Evolutionary conservation across 768 basidiomycete genomes (phyloP).

Genomic region (Chalciporus chontae): DNA sequence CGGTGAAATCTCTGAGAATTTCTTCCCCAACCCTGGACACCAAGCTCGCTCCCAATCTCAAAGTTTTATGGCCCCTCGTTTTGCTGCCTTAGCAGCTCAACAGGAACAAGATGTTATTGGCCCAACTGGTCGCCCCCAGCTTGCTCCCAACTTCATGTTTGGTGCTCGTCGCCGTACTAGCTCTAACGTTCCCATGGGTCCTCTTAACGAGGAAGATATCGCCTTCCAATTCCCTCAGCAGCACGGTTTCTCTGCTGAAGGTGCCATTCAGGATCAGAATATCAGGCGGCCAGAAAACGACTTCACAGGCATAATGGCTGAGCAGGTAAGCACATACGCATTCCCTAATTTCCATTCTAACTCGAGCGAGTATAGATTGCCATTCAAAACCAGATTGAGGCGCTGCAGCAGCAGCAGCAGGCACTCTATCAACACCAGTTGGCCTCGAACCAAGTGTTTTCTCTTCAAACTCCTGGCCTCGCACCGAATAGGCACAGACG

Average conservation of each 20-base stretch:
- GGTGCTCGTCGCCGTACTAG: slow-evolving; percentile 60
- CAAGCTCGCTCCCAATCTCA: slow-evolving; percentile 76
- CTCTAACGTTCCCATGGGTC: slow-evolving; percentile 53
- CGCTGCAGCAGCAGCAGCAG: slow-evolving; percentile 85
- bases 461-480: slow-evolving; percentile 74
- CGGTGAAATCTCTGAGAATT: slow-evolving; percentile 69
- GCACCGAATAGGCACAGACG: slow-evolving; percentile 75
- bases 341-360: slow-evolving; percentile 1
- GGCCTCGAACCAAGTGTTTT: slow-evolving; percentile 81
- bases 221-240: slow-evolving; percentile 84
- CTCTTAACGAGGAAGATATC: slow-evolving; percentile 75
- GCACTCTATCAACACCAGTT: slow-evolving; percentile 88
- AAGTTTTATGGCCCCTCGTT: slow-evolving; percentile 86
- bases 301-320: slow-evolving; percentile 88
- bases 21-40: slow-evolving; percentile 48
- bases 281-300: slow-evolving; percentile 68
- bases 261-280: slow-evolving; percentile 30
- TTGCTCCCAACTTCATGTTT: slow-evolving; percentile 91
- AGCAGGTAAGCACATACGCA: slow-evolving; percentile 64
- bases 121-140: slow-evolving; percentile 79
- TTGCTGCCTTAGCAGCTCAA: slow-evolving; percentile 74
- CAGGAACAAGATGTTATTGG: slow-evolving; percentile 64
- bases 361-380: slow-evolving; percentile 58
- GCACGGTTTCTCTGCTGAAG: slow-evolving; percentile 31
- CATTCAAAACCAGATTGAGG: slow-evolving; percentile 87